Percentiles rank a stretch among this genome's conserved stretches.
Evolutionary conservation across 495 filamentous ascomycete genomes (phyloP).

Genomic region (Delitschia confertaspora): DNA sequence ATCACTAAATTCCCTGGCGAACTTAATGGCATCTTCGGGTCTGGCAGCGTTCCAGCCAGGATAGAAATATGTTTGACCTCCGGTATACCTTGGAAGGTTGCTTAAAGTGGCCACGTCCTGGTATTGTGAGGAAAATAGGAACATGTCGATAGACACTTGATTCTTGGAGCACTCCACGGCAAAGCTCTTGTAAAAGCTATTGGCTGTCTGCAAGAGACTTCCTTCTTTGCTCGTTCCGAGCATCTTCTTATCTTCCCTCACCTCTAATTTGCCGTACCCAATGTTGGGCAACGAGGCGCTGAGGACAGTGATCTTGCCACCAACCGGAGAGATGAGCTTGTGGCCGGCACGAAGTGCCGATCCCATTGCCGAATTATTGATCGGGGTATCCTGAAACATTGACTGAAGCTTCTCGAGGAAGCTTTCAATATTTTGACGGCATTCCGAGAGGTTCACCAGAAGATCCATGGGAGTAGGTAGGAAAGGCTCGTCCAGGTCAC

Average conservation of each 20-base stretch:
- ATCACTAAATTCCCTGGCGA: conserved; percentile 91
- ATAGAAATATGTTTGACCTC: conserved; percentile 97
- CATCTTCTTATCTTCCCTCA: conserved; percentile 94
- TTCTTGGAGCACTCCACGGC: conserved; percentile 98
- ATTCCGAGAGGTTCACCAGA: conserved; percentile 83
- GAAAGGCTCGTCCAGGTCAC: conserved; percentile 95
- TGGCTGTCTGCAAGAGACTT: conserved; percentile 76
- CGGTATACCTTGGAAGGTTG: conserved; percentile 90
- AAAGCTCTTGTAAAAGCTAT: conserved; percentile 97
- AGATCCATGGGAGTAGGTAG: conserved; percentile 87
- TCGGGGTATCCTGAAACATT: conserved; percentile 95
- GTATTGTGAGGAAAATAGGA: conserved; percentile 93
- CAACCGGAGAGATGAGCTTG: conserved; percentile 85
- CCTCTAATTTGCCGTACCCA: conserved; percentile 80
- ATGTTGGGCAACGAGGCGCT: conserved; percentile 85
- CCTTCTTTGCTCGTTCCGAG: conserved; percentile 90
- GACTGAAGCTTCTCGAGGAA: conserved; percentile 86
- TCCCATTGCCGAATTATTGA: conserved; percentile 79
- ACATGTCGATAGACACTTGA: conserved; percentile 98
- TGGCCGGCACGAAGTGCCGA: conserved; percentile 86
- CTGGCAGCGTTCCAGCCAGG: conserved; percentile 94
- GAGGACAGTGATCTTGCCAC: conserved; percentile 88
- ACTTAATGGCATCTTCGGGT: conserved; percentile 92
- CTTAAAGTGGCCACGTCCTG: conserved; percentile 94
- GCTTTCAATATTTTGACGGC: conserved; percentile 76